These are phyloP conservation scores for Collybia mongolica DNA, from an alignment of 768 basidiomycete genomes.

Conservation along the genomic window DNA sequence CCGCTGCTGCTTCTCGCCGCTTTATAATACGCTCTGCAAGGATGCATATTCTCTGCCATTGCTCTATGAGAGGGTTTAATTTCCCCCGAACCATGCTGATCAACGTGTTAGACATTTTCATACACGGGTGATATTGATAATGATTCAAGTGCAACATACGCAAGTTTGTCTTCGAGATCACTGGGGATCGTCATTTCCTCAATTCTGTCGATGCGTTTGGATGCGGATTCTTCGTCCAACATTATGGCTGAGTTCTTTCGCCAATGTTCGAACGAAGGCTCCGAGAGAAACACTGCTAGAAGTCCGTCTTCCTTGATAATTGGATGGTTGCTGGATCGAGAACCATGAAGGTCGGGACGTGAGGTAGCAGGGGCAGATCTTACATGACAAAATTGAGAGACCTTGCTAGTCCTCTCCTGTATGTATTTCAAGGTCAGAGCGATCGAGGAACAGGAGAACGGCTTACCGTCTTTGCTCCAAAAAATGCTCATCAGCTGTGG, in stretches of 20 bases:
- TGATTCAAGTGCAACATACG: conserved; percentile 37
- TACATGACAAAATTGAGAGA: conserved; percentile 80
- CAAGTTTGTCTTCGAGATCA: conserved; percentile 88
- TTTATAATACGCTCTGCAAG: conserved; percentile 86
- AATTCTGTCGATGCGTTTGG: conserved; percentile 72
- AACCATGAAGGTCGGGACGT: background rate
- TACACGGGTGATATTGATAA: background rate
- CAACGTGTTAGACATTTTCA: background rate
- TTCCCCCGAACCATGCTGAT: conserved; percentile 72
- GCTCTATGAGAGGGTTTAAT: conserved; percentile 76
- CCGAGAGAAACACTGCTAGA: conserved; percentile 77
- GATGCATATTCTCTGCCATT: conserved; percentile 89
- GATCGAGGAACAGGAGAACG: background rate
- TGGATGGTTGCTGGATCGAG: conserved; percentile 74
- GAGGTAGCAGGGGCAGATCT: background rate
- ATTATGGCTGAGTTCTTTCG: conserved; percentile 74
- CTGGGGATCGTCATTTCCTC: conserved; percentile 94
- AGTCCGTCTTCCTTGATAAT: conserved; percentile 86
- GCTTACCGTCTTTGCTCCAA: conserved; percentile 82
- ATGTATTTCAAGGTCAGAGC: conserved; percentile 3
- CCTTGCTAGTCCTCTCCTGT: conserved; percentile 75
- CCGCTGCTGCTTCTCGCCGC: conserved; percentile 89
- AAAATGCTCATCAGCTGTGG: conserved; percentile 81
- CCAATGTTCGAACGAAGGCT: conserved; percentile 85
- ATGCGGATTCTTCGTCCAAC: conserved; percentile 84